Conservation (phyloP, 164 flowering plant species). For the Malania oleifera region DNA sequence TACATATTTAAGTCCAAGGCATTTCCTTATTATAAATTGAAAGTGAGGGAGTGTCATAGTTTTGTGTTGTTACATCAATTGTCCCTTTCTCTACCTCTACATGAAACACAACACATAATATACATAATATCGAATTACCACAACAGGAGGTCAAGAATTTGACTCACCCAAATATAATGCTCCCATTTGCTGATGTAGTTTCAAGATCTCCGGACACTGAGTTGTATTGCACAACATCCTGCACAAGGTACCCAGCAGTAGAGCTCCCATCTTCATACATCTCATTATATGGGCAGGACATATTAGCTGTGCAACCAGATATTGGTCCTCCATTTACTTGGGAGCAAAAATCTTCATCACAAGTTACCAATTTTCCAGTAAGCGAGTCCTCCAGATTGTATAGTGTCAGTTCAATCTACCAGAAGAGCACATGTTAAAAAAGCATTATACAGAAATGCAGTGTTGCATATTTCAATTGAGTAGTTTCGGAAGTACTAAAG, state of each 20-base stretch:
- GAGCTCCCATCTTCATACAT: constrained; percentile 61
- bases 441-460: constrained; percentile 1
- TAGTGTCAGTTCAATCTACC: constrained; percentile 65
- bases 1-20: too few species aligned
- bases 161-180: constrained; percentile 55
- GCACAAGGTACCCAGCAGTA: constrained; percentile 55
- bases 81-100: too few species aligned
- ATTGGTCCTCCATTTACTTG: constrained; percentile 36
- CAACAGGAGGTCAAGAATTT: background rate
- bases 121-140: background rate
- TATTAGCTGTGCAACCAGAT: constrained; percentile 45
- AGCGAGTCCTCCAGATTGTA: constrained; percentile 57
- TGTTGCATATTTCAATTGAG: background rate
- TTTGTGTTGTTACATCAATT: too few species aligned
- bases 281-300: constrained; percentile 50
- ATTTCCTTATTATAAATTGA: too few species aligned
- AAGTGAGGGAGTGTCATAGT: too few species aligned
- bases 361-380: constrained; percentile 55
- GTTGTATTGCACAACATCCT: constrained; percentile 49
- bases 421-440: background rate
- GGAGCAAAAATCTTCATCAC: constrained; percentile 57
- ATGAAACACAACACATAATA: background rate
- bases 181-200: constrained; percentile 52
- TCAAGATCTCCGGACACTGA: constrained; percentile 53
- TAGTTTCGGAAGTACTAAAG: background rate